These are phyloP conservation scores for Lactuca saligna DNA, from an alignment of 129 eudicot species.

Conservation along the genomic window DNA sequence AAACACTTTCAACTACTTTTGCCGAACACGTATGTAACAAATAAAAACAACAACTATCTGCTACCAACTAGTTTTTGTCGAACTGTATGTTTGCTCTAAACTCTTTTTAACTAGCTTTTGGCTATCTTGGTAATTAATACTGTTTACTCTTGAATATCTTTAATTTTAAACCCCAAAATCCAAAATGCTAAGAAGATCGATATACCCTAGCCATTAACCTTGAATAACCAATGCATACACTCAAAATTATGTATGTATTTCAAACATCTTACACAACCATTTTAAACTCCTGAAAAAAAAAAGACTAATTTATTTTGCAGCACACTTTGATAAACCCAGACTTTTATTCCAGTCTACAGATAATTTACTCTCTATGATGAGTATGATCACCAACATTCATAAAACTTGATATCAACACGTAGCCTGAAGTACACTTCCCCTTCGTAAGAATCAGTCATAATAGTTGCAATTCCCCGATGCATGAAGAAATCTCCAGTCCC, in stretches of 20 bases:
- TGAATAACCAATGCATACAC: neutral
- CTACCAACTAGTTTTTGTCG: no score
- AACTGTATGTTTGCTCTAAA: no score
- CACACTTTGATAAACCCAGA: neutral
- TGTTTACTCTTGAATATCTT: no score
- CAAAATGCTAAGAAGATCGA: no score
- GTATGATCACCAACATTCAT: slow-evolving; percentile 52
- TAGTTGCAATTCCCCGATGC: slow-evolving; percentile 61
- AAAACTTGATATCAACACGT: slow-evolving; percentile 54
- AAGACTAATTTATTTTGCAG: slow-evolving; percentile 10
- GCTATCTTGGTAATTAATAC: no score
- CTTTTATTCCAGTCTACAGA: neutral
- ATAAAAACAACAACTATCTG: no score
- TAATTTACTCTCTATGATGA: neutral
- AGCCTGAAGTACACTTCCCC: slow-evolving; percentile 54
- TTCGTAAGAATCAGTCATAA: slow-evolving; percentile 41
- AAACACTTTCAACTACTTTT: no score
- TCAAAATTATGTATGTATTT: neutral
- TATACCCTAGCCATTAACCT: no score
- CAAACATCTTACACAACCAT: neutral
- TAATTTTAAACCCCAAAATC: no score
- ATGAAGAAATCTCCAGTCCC: slow-evolving; percentile 68
- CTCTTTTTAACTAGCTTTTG: no score
- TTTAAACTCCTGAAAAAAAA: neutral
- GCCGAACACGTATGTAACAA: no score